Evolutionary conservation across 2,329 filamentous ascomycete species (phyloP), one percentile per base, ranked within the genome.

Genomic region (Thelonectria blattea): DNA sequence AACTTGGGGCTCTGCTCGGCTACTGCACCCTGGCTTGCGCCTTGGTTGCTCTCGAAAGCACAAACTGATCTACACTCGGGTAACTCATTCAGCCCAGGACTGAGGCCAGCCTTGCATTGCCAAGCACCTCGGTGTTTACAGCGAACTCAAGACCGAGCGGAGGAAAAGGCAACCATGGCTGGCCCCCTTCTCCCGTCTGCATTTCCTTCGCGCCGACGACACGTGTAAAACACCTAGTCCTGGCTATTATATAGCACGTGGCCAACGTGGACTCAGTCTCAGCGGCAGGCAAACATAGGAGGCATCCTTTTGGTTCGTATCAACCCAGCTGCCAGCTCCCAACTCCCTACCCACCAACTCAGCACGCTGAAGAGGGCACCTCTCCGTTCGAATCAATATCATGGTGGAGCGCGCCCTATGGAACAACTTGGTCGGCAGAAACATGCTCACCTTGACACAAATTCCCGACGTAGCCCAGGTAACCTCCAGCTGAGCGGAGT

Each of bases 11-110:
- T 58, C 45, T 22, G 34, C 60, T 30, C 27, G 27, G 27, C 27
- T 30, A 30, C 27, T 67, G 55, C 56, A 51, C 42, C 52, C 61
- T 58, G 50, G 62, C 49, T 63, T 61, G 8, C 42, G 42, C 10
- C 42, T 60, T 61, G 48, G 56, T 62, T 67, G 48, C 61, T 32
- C 34, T 50, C 47, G 37, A 41, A 52, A 30, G 42, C 22, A 41
- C 32, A 52, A 51, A 32, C 47, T 48, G 52, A 56, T 39, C 32
- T 42, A 34, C 57, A 24, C 32, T 41, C 17, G 15, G 39, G 11
- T 17, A 42, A 20, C 39, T 18, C 20, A 42, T 17, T 15, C 17
- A 42, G 15, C 17, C 6, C 39, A 18, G 30, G n/a, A 18, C 32
- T n/a, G 17, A 42, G 34, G 15, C 34, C 34, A 15, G 34, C 34